Evolutionary conservation across 2,329 filamentous ascomycete species (phyloP).

Genomic region (Exserohilum rostratum): DNA sequence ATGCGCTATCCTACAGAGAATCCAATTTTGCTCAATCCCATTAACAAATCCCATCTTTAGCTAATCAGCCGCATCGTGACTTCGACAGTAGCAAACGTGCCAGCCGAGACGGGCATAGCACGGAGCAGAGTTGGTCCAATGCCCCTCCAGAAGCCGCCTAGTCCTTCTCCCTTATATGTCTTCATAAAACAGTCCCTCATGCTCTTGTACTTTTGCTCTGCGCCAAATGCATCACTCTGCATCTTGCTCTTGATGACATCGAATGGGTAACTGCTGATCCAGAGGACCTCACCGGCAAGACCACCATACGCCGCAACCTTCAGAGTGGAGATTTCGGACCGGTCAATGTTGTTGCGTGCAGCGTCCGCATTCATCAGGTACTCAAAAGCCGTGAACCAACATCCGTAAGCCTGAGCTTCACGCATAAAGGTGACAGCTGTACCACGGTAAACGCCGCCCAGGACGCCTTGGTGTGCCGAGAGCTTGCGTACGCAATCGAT

Average conservation of each 20-base stretch:
- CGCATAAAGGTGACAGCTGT: slow-evolving; percentile 83
- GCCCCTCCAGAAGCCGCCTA: slow-evolving; percentile 91
- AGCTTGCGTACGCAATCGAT: slow-evolving; percentile 91
- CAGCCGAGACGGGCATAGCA: slow-evolving; percentile 95
- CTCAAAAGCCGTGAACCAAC: slow-evolving; percentile 96
- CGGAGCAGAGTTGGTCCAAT: slow-evolving; percentile 87
- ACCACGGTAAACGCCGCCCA: slow-evolving; percentile 82
- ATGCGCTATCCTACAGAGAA: neutral
- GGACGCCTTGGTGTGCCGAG: slow-evolving; percentile 68
- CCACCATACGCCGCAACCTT: slow-evolving; percentile 95
- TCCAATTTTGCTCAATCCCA: neutral
- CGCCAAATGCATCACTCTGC: slow-evolving; percentile 93
- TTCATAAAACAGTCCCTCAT: slow-evolving; percentile 91
- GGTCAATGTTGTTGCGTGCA: slow-evolving; percentile 73
- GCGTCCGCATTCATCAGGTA: slow-evolving; percentile 94
- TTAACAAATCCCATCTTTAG: neutral
- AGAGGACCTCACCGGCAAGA: slow-evolving; percentile 89
- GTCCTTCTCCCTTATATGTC: slow-evolving; percentile 77
- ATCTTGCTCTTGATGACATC: slow-evolving; percentile 99
- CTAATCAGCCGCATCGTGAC: slow-evolving; percentile 33
- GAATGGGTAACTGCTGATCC: slow-evolving; percentile 92
- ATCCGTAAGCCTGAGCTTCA: slow-evolving; percentile 92
- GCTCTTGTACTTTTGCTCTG: slow-evolving; percentile 70
- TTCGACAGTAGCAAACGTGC: slow-evolving; percentile 82
- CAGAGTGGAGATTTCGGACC: slow-evolving; percentile 77